phyloP scores from a whole-genome alignment of 2,329 filamentous ascomycete species.

The Monilinia laxa region DNA sequence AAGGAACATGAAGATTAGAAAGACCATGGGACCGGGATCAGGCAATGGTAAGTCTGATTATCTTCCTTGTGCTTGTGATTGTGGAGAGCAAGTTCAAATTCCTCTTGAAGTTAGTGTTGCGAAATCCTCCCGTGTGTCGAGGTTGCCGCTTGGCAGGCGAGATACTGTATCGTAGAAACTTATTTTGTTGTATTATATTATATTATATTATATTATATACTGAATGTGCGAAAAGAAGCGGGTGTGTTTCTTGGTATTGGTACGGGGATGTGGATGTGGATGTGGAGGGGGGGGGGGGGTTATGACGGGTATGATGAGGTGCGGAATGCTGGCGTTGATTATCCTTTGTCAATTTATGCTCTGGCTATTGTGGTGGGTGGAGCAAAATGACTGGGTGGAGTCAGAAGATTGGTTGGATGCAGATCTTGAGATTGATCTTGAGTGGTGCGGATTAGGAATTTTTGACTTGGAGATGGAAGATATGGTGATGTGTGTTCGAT shows the following conservation, averaged over 20 bases:
- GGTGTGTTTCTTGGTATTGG: constrained; percentile 2
- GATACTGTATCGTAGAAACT: constrained; percentile 13
- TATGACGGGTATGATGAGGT: constrained; percentile 11
- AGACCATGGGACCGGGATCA: neutral
- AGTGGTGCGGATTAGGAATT: constrained; percentile 3
- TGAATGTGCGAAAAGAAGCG: constrained; percentile 21
- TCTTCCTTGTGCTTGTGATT: constrained; percentile 18
- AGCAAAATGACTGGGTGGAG: constrained; percentile 6
- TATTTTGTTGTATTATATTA: neutral
- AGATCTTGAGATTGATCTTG: constrained; percentile 7
- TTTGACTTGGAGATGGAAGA: constrained; percentile 3
- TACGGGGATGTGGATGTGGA: neutral
- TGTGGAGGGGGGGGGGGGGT: neutral
- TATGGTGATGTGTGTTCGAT: constrained; percentile 9
- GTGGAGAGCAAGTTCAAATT: constrained; percentile 16
- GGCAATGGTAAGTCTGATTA: constrained; percentile 21
- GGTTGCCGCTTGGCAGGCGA: constrained; percentile 16
- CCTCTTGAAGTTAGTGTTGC: constrained; percentile 10
- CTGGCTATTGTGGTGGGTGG: constrained; percentile 17
- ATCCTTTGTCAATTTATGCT: constrained; percentile 20
- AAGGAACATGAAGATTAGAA: constrained; percentile 18
- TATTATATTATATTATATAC: constrained; percentile 18
- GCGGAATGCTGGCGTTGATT: constrained; percentile 16
- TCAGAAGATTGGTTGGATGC: neutral
- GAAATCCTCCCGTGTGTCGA: constrained; percentile 9